These are phyloP conservation scores for Corylus heterophylla DNA, from an alignment of 306 rosid species.

Conservation along the genomic window DNA sequence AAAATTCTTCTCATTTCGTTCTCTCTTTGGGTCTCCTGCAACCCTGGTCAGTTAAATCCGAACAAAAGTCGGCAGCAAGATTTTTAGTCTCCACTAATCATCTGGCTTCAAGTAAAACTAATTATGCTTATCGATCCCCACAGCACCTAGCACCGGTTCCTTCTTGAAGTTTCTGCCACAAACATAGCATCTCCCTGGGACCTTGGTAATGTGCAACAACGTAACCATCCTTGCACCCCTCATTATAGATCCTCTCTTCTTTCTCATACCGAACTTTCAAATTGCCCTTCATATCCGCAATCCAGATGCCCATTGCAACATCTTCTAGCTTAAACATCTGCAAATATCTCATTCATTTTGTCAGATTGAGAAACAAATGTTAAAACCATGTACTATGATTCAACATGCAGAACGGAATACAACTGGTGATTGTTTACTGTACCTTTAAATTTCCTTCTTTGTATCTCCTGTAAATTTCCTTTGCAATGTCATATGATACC, in stretches of 20 bases:
- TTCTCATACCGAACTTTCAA: slow-evolving; percentile 65
- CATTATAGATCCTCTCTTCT: slow-evolving; percentile 59
- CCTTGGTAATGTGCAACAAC: slow-evolving; percentile 99
- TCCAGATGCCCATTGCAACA: slow-evolving; percentile 99
- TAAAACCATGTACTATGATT: background rate
- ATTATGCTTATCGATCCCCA: slow-evolving; percentile 42
- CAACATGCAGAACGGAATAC: background rate
- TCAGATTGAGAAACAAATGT: slow-evolving; percentile 16
- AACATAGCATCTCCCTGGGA: slow-evolving; percentile 93
- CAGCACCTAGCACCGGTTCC: slow-evolving; percentile 72
- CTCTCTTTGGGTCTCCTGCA: background rate
- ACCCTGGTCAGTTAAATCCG: slow-evolving; percentile 17
- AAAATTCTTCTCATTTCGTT: background rate
- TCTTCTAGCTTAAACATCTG: slow-evolving; percentile 99
- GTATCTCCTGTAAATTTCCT: slow-evolving; percentile 56
- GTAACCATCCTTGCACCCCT: slow-evolving; percentile 85
- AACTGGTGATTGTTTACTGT: slow-evolving; percentile 19
- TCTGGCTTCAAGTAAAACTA: background rate
- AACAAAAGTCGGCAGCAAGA: background rate
- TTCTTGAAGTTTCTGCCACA: slow-evolving; percentile 90
- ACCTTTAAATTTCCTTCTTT: slow-evolving; percentile 79
- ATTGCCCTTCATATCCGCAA: slow-evolving; percentile 69
- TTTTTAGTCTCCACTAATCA: background rate
- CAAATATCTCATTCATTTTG: slow-evolving; percentile 20
- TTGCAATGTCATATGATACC: slow-evolving; percentile 80